A percentile compares a stretch with the other conserved stretches of the same genome.
phyloP scores from a whole-genome alignment of 2,329 filamentous ascomycete genomes.

The Arthrobotrys pseudoclavata region DNA sequence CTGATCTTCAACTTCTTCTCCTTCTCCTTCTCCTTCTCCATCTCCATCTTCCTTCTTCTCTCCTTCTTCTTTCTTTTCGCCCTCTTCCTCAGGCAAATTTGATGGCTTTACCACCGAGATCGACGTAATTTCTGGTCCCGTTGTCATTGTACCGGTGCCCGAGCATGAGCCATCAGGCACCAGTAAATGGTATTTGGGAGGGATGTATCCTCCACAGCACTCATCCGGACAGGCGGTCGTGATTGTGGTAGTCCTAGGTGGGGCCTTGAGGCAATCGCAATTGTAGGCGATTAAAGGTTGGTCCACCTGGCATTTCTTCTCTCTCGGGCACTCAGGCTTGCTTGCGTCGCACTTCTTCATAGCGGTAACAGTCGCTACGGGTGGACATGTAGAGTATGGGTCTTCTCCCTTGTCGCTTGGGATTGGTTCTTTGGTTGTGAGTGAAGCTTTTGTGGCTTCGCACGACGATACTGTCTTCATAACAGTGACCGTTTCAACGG shows the following conservation, averaged over 20 bases:
- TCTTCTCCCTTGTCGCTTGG: constrained; percentile 1
- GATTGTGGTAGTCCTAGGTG: constrained; percentile 8
- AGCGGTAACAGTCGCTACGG: constrained; percentile 5
- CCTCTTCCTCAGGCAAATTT: background rate
- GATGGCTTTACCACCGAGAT: background rate
- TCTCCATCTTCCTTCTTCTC: background rate
- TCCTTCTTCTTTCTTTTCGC: background rate
- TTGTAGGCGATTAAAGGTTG: background rate
- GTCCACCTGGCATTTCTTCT: background rate
- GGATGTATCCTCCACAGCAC: constrained; percentile 12
- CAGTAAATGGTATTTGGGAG: background rate
- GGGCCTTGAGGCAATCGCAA: constrained; percentile 1
- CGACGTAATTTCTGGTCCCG: background rate
- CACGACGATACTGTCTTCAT: background rate
- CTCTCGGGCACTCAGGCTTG: background rate
- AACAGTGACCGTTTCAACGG: background rate
- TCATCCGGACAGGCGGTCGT: constrained; percentile 3
- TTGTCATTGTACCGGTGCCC: background rate
- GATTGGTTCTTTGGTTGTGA: background rate
- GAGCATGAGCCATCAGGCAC: background rate
- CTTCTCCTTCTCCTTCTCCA: background rate
- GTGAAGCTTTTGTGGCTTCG: background rate
- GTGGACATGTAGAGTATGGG: constrained; percentile 11
- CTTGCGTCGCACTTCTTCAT: constrained; percentile 2
- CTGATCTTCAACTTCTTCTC: background rate